phyloP scores from a whole-genome alignment of 306 rosid genomes.

The Rosa lucieae region DNA sequence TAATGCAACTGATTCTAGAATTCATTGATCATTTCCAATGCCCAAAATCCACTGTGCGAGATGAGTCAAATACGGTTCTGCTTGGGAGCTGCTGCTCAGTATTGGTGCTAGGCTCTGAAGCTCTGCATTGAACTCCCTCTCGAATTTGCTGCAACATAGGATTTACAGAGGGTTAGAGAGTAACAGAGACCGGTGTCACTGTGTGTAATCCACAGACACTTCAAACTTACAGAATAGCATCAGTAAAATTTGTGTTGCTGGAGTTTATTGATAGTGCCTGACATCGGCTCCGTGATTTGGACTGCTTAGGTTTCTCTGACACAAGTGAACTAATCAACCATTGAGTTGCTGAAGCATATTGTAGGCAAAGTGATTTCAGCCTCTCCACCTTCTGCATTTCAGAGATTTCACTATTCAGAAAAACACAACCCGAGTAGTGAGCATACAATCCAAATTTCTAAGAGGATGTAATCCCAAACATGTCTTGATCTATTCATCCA shows the following conservation, averaged over 20 bases:
- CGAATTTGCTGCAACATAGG: constrained; percentile 69
- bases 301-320: constrained; percentile 42
- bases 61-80: constrained; percentile 84
- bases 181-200: neutral
- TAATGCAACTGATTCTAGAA: neutral
- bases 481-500: neutral
- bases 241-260: constrained; percentile 51
- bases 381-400: constrained; percentile 82
- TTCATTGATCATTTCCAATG: constrained; percentile 48
- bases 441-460: neutral
- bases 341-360: constrained; percentile 88
- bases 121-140: constrained; percentile 79
- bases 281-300: constrained; percentile 45
- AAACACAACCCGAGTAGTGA: neutral
- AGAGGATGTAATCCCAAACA: neutral
- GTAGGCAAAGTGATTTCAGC: constrained; percentile 82
- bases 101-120: constrained; percentile 82
- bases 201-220: neutral
- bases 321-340: constrained; percentile 59
- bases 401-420: constrained; percentile 12
- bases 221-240: constrained; percentile 75
- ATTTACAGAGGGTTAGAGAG: neutral
- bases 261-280: constrained; percentile 60
- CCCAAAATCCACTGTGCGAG: constrained; percentile 86
- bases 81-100: constrained; percentile 73